These are phyloP conservation scores for Cetradonia linearis DNA, from an alignment of 495 filamentous ascomycete genomes.

Conservation along the genomic window DNA sequence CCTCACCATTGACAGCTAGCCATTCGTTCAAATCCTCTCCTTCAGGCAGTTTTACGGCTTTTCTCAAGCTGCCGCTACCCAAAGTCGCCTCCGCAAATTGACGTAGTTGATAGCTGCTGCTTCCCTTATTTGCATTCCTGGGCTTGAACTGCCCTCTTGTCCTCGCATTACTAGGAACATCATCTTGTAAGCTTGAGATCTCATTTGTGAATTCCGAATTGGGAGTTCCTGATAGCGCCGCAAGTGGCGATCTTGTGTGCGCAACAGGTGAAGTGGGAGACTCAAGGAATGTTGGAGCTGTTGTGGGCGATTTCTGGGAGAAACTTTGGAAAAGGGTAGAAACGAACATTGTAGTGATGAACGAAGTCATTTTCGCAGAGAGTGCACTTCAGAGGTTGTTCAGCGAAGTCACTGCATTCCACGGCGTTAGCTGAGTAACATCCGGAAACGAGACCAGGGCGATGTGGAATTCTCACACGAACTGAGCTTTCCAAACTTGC, in stretches of 20 bases:
- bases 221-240: not conserved
- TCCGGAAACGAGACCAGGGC: not conserved
- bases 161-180: constrained; percentile 64
- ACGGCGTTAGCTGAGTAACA: constrained; percentile 12
- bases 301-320: constrained; percentile 29
- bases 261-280: not conserved
- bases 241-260: not conserved
- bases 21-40: constrained; percentile 96
- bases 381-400: not conserved
- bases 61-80: constrained; percentile 86
- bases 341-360: constrained; percentile 64
- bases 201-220: constrained; percentile 1
- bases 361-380: constrained; percentile 44
- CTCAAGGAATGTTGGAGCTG: constrained; percentile 20
- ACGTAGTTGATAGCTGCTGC: constrained; percentile 86
- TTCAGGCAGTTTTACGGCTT: constrained; percentile 92
- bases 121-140: constrained; percentile 75
- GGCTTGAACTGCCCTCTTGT: constrained; percentile 87
- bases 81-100: constrained; percentile 97
- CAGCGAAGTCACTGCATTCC: constrained; percentile 12
- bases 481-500: not conserved
- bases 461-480: not conserved
- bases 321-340: constrained; percentile 31
- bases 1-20: constrained; percentile 86
- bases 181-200: constrained; percentile 32